Evolutionary conservation across 2,329 filamentous ascomycete species (phyloP), one percentile per base, ranked within the genome.

Genomic region (Neoscytalidium dimidiatum): DNA sequence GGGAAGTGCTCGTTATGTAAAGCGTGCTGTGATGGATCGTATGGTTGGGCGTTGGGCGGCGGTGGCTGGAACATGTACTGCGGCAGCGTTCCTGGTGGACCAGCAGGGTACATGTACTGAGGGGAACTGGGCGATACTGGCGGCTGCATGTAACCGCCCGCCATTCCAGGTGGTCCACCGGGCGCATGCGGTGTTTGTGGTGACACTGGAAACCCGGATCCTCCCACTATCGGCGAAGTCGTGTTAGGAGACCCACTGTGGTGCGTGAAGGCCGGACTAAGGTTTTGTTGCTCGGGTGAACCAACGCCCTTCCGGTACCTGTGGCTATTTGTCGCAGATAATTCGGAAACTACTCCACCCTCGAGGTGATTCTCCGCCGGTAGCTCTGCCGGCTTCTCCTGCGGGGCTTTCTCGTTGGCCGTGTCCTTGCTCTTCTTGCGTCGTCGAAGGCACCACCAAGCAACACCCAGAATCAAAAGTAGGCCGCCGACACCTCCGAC

Each of bases 401-500:
- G 73, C 26, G 74, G 70, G 48, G 44, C 53, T 44, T 44, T 67
- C 23, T 51, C 65, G 48, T 66, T 62, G 60, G 53, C 52, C 2
- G 66, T 66, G 19, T 71, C 67, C 46, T 73, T 75, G 17, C 68
- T 68, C 61, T 76, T 77, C 68, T 75, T 78, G 21, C 74, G 73
- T 35, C 74, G 75, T 58, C 74, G 73, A 1, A 78, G 68, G 62
- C 77, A 79, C 66, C 74, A 74, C 14, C 77, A 67, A 26, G 77
- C 69, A 0, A 79, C 65, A n/a, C 63, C 69, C 31, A 78, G 67
- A 23, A 78, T 71, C 7, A 70, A 48, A 31, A 76, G 71, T 8
- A 80, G 66, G 9, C 57, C 74, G 1, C 70, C 72, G 2, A 78
- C 68, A 5, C 78, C 78, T 53, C 79, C 79, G 6, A 79, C 71